Evolutionary conservation across 345 rosid genomes (phyloP).

Genomic region (Citrus sinensis): DNA sequence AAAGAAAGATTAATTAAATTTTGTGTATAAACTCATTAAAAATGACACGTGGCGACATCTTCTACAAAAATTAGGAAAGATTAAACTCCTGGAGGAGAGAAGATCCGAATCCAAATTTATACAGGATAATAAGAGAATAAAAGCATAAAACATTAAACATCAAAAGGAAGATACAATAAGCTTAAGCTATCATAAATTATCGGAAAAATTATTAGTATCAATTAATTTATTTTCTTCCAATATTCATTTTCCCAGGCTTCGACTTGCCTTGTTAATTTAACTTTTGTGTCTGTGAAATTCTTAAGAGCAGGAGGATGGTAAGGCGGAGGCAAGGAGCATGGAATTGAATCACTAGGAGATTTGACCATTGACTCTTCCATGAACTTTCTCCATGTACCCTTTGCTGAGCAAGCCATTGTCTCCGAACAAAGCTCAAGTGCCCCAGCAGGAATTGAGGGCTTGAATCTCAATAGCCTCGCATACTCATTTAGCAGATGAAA

Average conservation of each 20-base stretch:
- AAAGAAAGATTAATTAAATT: no score
- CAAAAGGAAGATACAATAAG: neutral
- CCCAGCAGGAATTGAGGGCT: conserved; percentile 47
- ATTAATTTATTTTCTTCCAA: conserved; percentile 14
- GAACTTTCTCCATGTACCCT: conserved; percentile 41
- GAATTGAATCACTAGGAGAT: conserved; percentile 41
- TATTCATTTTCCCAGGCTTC: conserved; percentile 51
- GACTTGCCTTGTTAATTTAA: conserved; percentile 38
- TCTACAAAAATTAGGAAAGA: no score
- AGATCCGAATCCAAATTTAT: no score
- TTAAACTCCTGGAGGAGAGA: no score
- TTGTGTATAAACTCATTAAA: no score
- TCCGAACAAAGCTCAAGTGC: conserved; percentile 54
- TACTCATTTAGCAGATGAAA: conserved; percentile 64
- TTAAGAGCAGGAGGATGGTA: conserved; percentile 30
- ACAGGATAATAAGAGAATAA: neutral
- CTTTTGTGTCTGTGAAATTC: conserved; percentile 36
- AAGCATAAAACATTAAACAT: neutral
- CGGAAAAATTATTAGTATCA: neutral
- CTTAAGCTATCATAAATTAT: neutral
- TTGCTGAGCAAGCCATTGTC: conserved; percentile 34
- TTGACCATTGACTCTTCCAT: conserved; percentile 58
- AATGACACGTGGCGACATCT: no score
- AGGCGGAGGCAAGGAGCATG: conserved; percentile 56
- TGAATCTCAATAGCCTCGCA: conserved; percentile 57